Percentiles rank a stretch among this genome's conserved stretches.
These are phyloP conservation scores for Dispira parvispora DNA, from an alignment of 192 early-diverging fungal species.

Conservation along the genomic window DNA sequence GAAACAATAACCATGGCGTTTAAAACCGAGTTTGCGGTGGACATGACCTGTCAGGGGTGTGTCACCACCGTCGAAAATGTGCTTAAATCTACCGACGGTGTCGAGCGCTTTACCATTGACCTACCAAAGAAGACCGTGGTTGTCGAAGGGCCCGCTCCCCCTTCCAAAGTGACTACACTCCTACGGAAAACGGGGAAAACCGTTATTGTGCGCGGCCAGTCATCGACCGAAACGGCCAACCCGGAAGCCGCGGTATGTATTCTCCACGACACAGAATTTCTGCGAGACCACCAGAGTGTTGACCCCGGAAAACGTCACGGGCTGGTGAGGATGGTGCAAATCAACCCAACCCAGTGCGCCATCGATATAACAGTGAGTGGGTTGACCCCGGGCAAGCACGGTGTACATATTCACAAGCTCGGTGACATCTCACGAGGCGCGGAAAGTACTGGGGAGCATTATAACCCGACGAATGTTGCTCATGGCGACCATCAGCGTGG, in stretches of 20 bases:
- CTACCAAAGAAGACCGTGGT: conserved; percentile 53
- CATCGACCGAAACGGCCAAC: conserved; percentile 36
- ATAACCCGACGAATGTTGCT: conserved; percentile 26
- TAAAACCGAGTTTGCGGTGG: conserved; percentile 3
- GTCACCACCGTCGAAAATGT: not conserved
- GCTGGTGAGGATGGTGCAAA: conserved; percentile 66
- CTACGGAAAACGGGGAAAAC: conserved; percentile 56
- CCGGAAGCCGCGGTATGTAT: conserved; percentile 84
- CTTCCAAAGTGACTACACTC: conserved; percentile 39
- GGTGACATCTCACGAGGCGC: conserved; percentile 59
- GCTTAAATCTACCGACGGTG: not conserved
- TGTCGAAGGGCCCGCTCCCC: conserved; percentile 56
- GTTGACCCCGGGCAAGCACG: conserved; percentile 41
- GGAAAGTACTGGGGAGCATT: conserved; percentile 32
- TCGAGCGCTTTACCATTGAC: conserved; percentile 45
- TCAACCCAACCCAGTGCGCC: conserved; percentile 45
- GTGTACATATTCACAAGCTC: conserved; percentile 56
- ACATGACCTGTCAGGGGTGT: not conserved
- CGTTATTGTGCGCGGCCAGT: conserved; percentile 64
- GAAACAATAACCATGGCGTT: too few relatives aligned
- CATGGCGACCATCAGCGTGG: conserved; percentile 30
- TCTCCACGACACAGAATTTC: conserved; percentile 41
- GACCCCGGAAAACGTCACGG: conserved; percentile 27
- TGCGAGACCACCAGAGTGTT: not conserved
- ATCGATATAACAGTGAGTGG: conserved; percentile 68